Evolutionary conservation across 352 stramenopile genomes (phyloP).

Genomic region (Phytophthora sojae): DNA sequence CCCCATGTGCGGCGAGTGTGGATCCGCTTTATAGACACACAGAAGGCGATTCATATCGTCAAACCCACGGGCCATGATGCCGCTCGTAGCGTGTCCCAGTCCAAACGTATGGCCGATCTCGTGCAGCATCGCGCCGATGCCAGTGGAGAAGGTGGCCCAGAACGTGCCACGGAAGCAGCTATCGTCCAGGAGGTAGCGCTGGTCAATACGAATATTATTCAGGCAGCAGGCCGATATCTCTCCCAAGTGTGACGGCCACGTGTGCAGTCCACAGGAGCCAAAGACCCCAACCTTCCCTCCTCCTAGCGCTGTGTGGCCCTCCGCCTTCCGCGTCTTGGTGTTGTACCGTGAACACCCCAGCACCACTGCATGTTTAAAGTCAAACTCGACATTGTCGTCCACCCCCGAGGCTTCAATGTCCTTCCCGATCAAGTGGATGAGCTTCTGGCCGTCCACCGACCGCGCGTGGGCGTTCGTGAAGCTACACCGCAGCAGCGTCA

Average conservation of each 20-base stretch:
- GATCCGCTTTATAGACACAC: slow-evolving; percentile 48
- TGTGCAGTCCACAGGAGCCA: slow-evolving; percentile 71
- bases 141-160: slow-evolving; percentile 73
- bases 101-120: slow-evolving; percentile 73
- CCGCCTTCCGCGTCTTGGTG: slow-evolving; percentile 46
- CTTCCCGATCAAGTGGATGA: slow-evolving; percentile 58
- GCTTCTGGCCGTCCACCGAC: slow-evolving; percentile 62
- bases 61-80: slow-evolving; percentile 79
- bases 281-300: slow-evolving; percentile 69
- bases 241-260: slow-evolving; percentile 58
- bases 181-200: slow-evolving; percentile 59
- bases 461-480: slow-evolving; percentile 63
- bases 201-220: slow-evolving; percentile 66
- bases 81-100: slow-evolving; percentile 58
- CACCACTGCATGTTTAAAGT: slow-evolving; percentile 79
- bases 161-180: slow-evolving; percentile 64
- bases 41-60: slow-evolving; percentile 78
- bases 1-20: slow-evolving; percentile 22
- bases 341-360: slow-evolving; percentile 76
- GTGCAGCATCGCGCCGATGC: slow-evolving; percentile 71
- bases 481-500: slow-evolving; percentile 59
- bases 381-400: slow-evolving; percentile 35
- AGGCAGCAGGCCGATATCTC: slow-evolving; percentile 63
- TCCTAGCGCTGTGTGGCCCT: slow-evolving; percentile 69
- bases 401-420: slow-evolving; percentile 56